phyloP scores from a whole-genome alignment of 345 rosid species.

The Salix koriyanagi region DNA sequence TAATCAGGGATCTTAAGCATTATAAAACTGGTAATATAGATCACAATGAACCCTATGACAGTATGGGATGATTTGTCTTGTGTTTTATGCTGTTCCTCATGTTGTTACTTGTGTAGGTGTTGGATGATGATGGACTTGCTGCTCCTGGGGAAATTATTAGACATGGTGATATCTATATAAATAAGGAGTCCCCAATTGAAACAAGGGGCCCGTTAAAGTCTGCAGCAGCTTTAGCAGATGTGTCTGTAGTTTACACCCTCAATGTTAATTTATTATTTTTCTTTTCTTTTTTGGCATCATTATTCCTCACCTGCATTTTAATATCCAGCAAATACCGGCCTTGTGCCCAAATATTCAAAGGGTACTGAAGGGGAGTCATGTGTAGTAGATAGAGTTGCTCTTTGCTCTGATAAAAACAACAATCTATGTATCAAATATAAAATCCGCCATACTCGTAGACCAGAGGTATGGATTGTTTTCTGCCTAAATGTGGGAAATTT shows the following conservation, averaged over 20 bases:
- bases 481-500: background rate
- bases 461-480: constrained; percentile 52
- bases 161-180: constrained; percentile 54
- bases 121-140: constrained; percentile 86
- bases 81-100: background rate
- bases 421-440: constrained; percentile 55
- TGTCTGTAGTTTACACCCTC: constrained; percentile 35
- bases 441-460: constrained; percentile 91
- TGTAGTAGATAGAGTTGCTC: constrained; percentile 84
- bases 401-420: constrained; percentile 47
- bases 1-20: no score
- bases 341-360: constrained; percentile 50
- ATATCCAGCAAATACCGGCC: constrained; percentile 59
- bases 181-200: constrained; percentile 56
- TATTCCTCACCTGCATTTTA: constrained; percentile 10
- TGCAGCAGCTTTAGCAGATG: constrained; percentile 36
- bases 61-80: background rate
- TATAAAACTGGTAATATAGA: no score
- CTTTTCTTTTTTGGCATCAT: background rate
- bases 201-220: constrained; percentile 30
- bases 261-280: background rate
- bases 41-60: no score
- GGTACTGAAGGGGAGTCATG: constrained; percentile 76
- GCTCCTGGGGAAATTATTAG: constrained; percentile 88
- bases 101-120: constrained; percentile 37